Percentiles rank a stretch among this genome's conserved stretches.
Conservation (phyloP, 139 green algal species). For the Ettlia oleoabundans region DNA sequence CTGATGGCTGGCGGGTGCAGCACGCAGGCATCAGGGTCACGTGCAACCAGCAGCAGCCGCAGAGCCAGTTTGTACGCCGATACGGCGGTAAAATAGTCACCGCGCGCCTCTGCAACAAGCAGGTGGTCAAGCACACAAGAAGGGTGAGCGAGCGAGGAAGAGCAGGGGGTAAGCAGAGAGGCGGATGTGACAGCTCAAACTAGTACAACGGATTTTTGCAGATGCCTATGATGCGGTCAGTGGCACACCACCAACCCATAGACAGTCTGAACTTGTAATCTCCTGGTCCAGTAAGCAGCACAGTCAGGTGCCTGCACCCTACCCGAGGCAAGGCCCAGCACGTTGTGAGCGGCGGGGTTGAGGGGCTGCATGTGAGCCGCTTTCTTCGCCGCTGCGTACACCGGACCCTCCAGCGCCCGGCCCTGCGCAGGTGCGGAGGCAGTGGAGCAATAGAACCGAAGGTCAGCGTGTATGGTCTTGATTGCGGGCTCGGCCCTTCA, state of each 20-base stretch:
- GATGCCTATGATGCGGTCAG: no score
- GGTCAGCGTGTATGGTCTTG: no score
- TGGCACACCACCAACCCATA: no score
- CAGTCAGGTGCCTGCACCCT: neutral
- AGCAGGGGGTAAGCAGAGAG: neutral
- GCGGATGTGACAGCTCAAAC: no score
- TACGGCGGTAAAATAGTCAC: conserved; percentile 34
- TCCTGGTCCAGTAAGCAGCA: no score
- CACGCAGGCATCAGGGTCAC: neutral
- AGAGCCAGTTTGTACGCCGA: conserved; percentile 28
- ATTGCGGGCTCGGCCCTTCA: no score
- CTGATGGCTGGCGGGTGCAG: neutral
- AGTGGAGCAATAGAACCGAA: no score
- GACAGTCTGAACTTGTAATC: no score
- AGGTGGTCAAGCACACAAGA: neutral
- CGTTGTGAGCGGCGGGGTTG: conserved; percentile 60
- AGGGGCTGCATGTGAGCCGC: conserved; percentile 59
- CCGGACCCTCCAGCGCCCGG: conserved; percentile 15
- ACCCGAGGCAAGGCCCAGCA: conserved; percentile 48
- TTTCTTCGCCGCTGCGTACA: conserved; percentile 58
- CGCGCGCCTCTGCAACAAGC: conserved; percentile 56
- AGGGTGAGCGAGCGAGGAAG: neutral
- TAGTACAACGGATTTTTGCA: no score
- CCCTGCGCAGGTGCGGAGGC: no score
- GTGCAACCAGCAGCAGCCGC: conserved; percentile 35